Percentiles rank a stretch among this genome's conserved stretches.
These are phyloP conservation scores for Xylaria sp. DNA, from an alignment of 2,329 filamentous ascomycete genomes.

Conservation along the genomic window DNA sequence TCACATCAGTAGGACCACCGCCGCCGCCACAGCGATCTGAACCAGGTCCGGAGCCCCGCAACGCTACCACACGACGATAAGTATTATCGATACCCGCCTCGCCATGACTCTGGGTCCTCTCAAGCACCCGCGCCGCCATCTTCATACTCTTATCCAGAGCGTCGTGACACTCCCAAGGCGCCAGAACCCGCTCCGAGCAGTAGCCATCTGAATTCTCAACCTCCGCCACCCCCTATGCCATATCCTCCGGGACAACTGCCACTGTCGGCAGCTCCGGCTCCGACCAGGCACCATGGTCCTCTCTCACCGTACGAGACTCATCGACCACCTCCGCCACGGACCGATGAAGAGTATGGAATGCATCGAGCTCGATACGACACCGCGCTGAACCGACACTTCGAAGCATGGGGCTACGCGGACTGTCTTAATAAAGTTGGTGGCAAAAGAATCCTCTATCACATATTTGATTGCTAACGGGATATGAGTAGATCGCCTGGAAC, in stretches of 20 bases:
- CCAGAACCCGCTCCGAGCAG: slow-evolving; percentile 32
- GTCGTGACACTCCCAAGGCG: slow-evolving; percentile 36
- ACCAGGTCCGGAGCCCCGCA: slow-evolving; percentile 36
- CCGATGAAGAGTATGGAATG: slow-evolving; percentile 53
- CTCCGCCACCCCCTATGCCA: slow-evolving; percentile 44
- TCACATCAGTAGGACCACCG: slow-evolving; percentile 32
- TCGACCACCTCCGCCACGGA: slow-evolving; percentile 48
- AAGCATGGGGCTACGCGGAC: slow-evolving; percentile 60
- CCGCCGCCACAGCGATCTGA: slow-evolving; percentile 37
- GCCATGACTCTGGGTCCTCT: slow-evolving; percentile 36
- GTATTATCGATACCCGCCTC: slow-evolving; percentile 37
- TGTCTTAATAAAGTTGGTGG: slow-evolving; percentile 53
- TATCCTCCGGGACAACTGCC: slow-evolving; percentile 54
- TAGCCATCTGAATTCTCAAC: slow-evolving; percentile 39
- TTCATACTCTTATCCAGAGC: slow-evolving; percentile 39
- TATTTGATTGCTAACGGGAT: slow-evolving; percentile 8
- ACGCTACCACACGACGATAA: slow-evolving; percentile 40
- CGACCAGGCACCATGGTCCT: slow-evolving; percentile 58
- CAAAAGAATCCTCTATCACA: slow-evolving; percentile 4
- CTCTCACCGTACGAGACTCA: slow-evolving; percentile 53
- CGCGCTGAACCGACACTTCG: slow-evolving; percentile 54
- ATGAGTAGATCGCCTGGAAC: slow-evolving; percentile 54
- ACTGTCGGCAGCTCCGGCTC: slow-evolving; percentile 43
- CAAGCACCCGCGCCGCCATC: slow-evolving; percentile 34
- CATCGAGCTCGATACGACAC: slow-evolving; percentile 51